Evolutionary conservation across 192 early-diverging fungal genomes (phyloP), one percentile per base, ranked within the genome.

Genomic region (Rhizophagus sp.): DNA sequence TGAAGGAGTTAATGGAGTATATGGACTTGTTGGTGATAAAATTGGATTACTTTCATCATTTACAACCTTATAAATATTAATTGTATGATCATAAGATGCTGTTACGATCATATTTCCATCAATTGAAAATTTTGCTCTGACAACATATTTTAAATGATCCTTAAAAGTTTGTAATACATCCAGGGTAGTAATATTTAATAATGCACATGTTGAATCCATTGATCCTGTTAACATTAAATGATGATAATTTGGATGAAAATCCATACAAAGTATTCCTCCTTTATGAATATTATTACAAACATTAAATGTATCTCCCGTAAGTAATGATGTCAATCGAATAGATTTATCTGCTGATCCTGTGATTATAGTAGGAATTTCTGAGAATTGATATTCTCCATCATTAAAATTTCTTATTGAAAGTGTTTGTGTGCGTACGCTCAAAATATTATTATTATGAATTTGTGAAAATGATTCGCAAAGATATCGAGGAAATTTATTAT

Each of bases 131-230:
- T 81, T 74, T 49, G 88, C 89, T 4, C 88, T 84, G 15, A 90
- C 83, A 24, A 95, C 90, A 83, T 92, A 95, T 70, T 94, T 94
- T 30, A 77, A 62, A 79, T 96, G 95, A 78, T 93, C 88, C 67
- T 89, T 88, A 77, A 89, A 94, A 9, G 71, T 79, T 84, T 94
- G 92, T 34, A 89, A 63, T 15, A 85, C 65, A 24, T 89, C 63
- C 33, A 79, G 76, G 2, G 82, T 84, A 24, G 78, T 27, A 13
- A 85, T 83, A 75, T 92, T 81, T 9, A 85, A 83, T 33, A 91
- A 77, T 19, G 82, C 82, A 22, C 66, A 68, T 9, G 83, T 83
- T 49, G 82, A 81, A 67, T 91, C 90, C 89, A 91, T 89, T 2
- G 89, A 88, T 3, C 84, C 85, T 3, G 85, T 88, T 57, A 90